Evolutionary conservation across 495 filamentous ascomycete genomes (phyloP).

Genomic region (Opeltia flavorubescens): DNA sequence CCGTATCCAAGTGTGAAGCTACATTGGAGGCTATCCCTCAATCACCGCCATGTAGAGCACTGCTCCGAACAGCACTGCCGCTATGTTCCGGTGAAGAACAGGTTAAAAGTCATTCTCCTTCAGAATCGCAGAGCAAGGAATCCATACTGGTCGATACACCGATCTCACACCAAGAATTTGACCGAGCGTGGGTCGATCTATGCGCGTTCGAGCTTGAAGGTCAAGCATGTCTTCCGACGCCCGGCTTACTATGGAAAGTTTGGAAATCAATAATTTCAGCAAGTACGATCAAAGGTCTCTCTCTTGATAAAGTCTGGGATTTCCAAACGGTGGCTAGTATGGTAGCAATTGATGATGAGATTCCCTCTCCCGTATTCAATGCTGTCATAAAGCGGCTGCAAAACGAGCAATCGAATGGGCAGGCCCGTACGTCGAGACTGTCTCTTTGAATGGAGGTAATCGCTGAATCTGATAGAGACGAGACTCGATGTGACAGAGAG

Average conservation of each 20-base stretch:
- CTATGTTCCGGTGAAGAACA: slow-evolving; percentile 20
- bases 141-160: slow-evolving; percentile 30
- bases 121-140: slow-evolving; percentile 11
- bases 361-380: slow-evolving; percentile 6
- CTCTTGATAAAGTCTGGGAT: slow-evolving; percentile 21
- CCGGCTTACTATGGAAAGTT: slow-evolving; percentile 25
- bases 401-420: too few relatives aligned
- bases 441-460: too few relatives aligned
- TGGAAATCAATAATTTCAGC: slow-evolving; percentile 34
- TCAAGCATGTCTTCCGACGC: slow-evolving; percentile 27
- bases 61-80: slow-evolving; percentile 23
- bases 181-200: slow-evolving; percentile 31
- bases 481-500: slow-evolving; percentile 8
- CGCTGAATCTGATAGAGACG: not conserved
- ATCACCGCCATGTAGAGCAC: slow-evolving; percentile 20
- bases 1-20: slow-evolving; percentile 57
- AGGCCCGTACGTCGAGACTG: too few relatives aligned
- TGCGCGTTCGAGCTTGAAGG: slow-evolving; percentile 32
- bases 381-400: slow-evolving; percentile 15
- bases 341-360: slow-evolving; percentile 17
- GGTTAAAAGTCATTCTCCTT: slow-evolving; percentile 7
- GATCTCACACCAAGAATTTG: slow-evolving; percentile 29
- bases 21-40: slow-evolving; percentile 51
- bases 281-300: slow-evolving; percentile 28
- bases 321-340: slow-evolving; percentile 4